phyloP scores from a whole-genome alignment of 495 filamentous ascomycete genomes.

The Aspergillus bertholletiae region DNA sequence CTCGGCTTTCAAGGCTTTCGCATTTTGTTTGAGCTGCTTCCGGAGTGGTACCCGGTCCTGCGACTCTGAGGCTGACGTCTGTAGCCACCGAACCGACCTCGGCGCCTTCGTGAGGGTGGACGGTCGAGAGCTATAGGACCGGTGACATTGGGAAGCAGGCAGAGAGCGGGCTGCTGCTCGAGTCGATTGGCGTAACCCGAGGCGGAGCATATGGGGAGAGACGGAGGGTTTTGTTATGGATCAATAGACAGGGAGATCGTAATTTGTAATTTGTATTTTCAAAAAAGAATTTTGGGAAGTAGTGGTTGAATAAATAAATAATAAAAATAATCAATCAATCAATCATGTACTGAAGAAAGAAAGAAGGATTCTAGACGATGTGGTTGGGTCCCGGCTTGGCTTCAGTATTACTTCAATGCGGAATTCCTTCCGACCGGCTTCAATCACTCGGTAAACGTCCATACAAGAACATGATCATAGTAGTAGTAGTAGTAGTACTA shows the following conservation, averaged over 20 bases:
- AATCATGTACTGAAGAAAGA: too few relatives aligned
- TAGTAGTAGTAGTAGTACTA: too few relatives aligned
- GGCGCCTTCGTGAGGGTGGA: constrained; percentile 13
- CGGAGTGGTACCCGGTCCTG: constrained; percentile 53
- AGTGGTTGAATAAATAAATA: background rate
- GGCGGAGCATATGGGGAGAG: constrained; percentile 29
- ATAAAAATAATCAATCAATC: too few relatives aligned
- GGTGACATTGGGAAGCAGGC: constrained; percentile 15
- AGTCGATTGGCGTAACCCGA: constrained; percentile 28
- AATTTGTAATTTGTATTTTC: too few relatives aligned
- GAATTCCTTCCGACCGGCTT: too few relatives aligned
- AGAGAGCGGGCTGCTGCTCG: constrained; percentile 29
- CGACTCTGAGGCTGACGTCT: constrained; percentile 20
- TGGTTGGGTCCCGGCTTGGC: too few relatives aligned
- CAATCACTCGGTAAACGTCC: too few relatives aligned
- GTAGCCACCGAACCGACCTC: constrained; percentile 20
- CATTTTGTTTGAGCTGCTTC: constrained; percentile 72
- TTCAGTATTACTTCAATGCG: too few relatives aligned
- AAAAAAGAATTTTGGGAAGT: too few relatives aligned
- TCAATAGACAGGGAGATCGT: background rate
- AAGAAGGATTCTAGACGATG: too few relatives aligned
- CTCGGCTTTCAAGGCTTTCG: constrained; percentile 45
- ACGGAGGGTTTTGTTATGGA: background rate
- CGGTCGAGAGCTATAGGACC: background rate
- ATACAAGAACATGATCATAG: too few relatives aligned